phyloP scores from a whole-genome alignment of 2,329 filamentous ascomycete species.

The Alternaria gaisen region DNA sequence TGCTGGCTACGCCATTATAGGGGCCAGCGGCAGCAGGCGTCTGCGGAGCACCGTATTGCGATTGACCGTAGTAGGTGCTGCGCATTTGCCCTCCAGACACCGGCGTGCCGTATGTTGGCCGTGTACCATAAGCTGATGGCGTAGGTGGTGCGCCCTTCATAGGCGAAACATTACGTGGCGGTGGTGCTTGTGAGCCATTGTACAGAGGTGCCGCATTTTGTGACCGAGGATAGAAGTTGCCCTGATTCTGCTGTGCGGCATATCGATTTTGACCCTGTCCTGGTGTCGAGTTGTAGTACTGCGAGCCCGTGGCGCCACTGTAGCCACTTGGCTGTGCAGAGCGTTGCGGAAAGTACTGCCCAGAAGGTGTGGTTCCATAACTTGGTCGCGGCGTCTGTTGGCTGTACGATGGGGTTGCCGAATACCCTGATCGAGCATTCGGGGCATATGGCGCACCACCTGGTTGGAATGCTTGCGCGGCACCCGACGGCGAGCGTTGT shows the following conservation, averaged over 20 bases:
- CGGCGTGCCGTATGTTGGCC: slow-evolving; percentile 41
- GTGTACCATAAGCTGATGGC: slow-evolving; percentile 39
- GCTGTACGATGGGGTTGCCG: slow-evolving; percentile 39
- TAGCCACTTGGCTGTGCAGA: slow-evolving; percentile 41
- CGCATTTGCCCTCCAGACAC: slow-evolving; percentile 42
- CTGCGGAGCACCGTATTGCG: slow-evolving; percentile 45
- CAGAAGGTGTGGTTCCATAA: slow-evolving; percentile 34
- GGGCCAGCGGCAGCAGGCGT: slow-evolving; percentile 32
- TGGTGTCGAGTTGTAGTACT: slow-evolving; percentile 47
- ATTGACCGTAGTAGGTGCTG: slow-evolving; percentile 45
- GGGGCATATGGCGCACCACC: slow-evolving; percentile 40
- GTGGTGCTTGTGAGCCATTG: slow-evolving; percentile 36
- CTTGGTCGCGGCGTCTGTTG: slow-evolving; percentile 45
- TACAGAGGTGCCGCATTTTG: slow-evolving; percentile 48
- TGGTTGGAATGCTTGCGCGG: slow-evolving; percentile 41
- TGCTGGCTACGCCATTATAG: slow-evolving; percentile 32
- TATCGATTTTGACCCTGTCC: slow-evolving; percentile 46
- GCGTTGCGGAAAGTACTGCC: slow-evolving; percentile 45
- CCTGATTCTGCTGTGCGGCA: slow-evolving; percentile 37
- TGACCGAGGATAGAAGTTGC: slow-evolving; percentile 46
- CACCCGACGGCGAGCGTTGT: slow-evolving; percentile 44
- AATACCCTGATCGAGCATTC: slow-evolving; percentile 38
- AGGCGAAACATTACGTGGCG: slow-evolving; percentile 47
- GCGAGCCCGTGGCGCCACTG: slow-evolving; percentile 38
- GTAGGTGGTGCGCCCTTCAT: slow-evolving; percentile 41